These are phyloP conservation scores for Candida maesae DNA, from an alignment of 805 yeast species.

Conservation along the genomic window DNA sequence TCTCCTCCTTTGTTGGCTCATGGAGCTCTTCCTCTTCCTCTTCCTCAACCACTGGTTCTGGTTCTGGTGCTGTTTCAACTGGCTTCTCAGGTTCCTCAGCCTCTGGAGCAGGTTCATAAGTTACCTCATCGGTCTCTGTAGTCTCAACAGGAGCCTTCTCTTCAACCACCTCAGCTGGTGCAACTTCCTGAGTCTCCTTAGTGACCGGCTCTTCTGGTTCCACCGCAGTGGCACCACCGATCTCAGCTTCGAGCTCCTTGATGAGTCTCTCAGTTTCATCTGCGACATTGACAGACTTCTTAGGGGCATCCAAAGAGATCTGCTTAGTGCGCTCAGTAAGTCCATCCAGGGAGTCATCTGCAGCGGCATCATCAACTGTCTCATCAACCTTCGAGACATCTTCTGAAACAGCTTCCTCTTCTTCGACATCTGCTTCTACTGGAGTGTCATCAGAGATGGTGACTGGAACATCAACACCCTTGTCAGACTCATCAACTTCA, in stretches of 20 bases:
- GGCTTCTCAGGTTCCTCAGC: too few relatives aligned
- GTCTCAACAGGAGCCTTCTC: neutral
- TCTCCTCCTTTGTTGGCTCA: slow-evolving; percentile 29
- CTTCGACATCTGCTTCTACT: neutral
- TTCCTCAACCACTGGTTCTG: slow-evolving; percentile 4
- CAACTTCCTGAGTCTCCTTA: neutral
- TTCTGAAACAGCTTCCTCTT: too few relatives aligned
- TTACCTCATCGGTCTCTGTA: too few relatives aligned
- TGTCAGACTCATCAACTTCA: neutral
- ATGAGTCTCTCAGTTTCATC: slow-evolving; percentile 25
- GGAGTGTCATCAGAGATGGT: neutral
- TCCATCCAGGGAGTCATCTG: neutral
- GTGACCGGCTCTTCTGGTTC: neutral
- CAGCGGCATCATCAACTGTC: neutral
- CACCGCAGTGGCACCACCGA: slow-evolving; percentile 2
- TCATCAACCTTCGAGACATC: neutral
- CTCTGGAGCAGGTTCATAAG: too few relatives aligned
- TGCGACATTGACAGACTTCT: slow-evolving; percentile 1
- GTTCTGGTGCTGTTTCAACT: slow-evolving; percentile 3
- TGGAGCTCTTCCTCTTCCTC: slow-evolving; percentile 20
- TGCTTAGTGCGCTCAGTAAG: neutral
- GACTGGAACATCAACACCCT: neutral
- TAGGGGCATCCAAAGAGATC: neutral
- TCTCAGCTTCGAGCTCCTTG: slow-evolving; percentile 20
- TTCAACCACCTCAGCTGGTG: neutral